Evolutionary conservation across 1,284 basidiomycete genomes (phyloP).

Genomic region (Golubevia pallescens): DNA sequence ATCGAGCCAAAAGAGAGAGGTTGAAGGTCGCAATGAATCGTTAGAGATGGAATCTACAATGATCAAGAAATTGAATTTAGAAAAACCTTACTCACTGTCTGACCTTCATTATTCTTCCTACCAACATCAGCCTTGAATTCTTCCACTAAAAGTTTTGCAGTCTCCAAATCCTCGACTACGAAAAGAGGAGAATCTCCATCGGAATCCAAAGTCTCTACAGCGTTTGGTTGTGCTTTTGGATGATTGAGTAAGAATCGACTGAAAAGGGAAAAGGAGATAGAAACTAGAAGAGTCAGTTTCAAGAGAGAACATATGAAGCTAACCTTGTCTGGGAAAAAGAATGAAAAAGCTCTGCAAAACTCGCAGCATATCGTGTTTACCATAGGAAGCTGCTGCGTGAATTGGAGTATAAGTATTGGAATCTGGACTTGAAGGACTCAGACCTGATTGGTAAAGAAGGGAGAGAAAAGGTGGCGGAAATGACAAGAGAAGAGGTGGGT

Average conservation of each 20-base stretch:
- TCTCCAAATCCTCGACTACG: slow-evolving; percentile 46
- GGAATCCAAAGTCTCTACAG: slow-evolving; percentile 40
- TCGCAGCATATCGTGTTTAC: slow-evolving; percentile 36
- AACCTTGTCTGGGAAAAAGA: not conserved
- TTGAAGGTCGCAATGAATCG: not conserved
- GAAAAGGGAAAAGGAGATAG: not conserved
- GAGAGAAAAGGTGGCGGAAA: not conserved
- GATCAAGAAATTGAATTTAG: not conserved
- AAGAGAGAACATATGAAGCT: not conserved
- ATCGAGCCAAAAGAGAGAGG: not conserved
- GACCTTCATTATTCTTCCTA: slow-evolving; percentile 40
- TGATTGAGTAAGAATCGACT: slow-evolving; percentile 40
- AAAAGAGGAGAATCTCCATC: slow-evolving; percentile 61
- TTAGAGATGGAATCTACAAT: not conserved
- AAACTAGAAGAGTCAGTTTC: not conserved
- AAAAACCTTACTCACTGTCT: slow-evolving; percentile 20
- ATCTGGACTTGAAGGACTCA: slow-evolving; percentile 42
- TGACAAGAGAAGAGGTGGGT: not conserved
- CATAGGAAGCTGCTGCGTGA: slow-evolving; percentile 61
- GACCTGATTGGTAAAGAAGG: not conserved
- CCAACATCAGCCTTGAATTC: slow-evolving; percentile 45
- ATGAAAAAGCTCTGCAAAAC: not conserved
- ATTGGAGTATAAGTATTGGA: slow-evolving; percentile 53
- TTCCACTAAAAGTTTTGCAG: slow-evolving; percentile 44
- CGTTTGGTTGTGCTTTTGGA: slow-evolving; percentile 19